Percentiles rank a stretch among this genome's conserved stretches.
Evolutionary conservation across 176 grass and related monocot species (phyloP).

Genomic region (Metroxylon sagu): DNA sequence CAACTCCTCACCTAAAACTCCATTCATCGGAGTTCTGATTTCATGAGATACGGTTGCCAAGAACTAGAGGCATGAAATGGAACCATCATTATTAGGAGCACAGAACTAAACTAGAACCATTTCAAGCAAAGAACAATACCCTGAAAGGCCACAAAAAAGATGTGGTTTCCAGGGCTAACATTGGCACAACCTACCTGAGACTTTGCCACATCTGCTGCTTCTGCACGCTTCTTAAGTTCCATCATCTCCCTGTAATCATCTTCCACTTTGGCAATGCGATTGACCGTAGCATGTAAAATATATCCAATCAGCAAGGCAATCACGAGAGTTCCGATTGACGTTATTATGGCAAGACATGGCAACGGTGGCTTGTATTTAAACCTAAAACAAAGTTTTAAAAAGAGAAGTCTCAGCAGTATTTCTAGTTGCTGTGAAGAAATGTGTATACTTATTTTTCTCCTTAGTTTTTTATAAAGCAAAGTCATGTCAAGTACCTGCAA

Average conservation of each 20-base stretch:
- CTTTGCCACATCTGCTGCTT: conserved; percentile 86
- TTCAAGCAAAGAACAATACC: too few relatives aligned
- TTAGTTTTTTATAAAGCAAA: not conserved
- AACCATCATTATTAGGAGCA: not conserved
- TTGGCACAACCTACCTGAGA: conserved; percentile 47
- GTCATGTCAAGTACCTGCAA: conserved; percentile 63
- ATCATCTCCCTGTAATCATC: conserved; percentile 75
- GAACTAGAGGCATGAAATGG: conserved; percentile 44
- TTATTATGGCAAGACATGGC: conserved; percentile 74
- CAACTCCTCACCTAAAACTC: conserved; percentile 66
- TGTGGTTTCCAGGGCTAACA: too few relatives aligned
- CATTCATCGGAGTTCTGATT: conserved; percentile 99
- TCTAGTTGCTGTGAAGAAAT: not conserved
- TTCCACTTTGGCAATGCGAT: conserved; percentile 81
- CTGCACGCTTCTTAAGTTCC: conserved; percentile 63
- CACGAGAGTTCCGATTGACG: conserved; percentile 58
- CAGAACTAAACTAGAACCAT: not conserved
- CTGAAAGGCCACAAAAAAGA: too few relatives aligned
- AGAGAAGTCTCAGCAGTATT: too few relatives aligned
- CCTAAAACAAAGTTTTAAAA: conserved; percentile 24
- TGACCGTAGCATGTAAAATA: conserved; percentile 71
- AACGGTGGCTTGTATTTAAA: conserved; percentile 50
- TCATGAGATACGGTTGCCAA: conserved; percentile 98
- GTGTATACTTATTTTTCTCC: not conserved
- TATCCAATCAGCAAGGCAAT: conserved; percentile 57